These are phyloP conservation scores for Platismatia glauca DNA, from an alignment of 495 filamentous ascomycete genomes.

Conservation along the genomic window DNA sequence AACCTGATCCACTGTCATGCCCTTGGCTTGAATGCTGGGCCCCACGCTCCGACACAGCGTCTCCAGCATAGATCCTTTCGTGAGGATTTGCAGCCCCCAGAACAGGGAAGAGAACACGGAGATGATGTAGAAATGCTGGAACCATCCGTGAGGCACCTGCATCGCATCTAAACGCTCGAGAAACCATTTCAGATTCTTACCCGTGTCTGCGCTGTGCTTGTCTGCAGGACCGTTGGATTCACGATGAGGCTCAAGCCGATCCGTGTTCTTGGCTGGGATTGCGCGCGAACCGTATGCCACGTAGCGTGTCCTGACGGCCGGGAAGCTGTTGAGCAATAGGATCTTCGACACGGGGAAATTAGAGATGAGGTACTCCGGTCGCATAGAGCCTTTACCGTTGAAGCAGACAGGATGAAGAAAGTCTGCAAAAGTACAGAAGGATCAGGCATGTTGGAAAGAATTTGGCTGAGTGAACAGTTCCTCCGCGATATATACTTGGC, in stretches of 20 bases:
- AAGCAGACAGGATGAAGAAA: conserved; percentile 8
- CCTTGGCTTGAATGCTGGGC: conserved; percentile 21
- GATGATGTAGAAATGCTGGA: conserved; percentile 74
- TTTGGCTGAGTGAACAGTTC: too few species aligned
- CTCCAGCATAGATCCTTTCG: conserved; percentile 43
- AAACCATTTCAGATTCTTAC: conserved; percentile 9
- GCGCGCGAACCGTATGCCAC: conserved; percentile 51
- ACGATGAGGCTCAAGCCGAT: neutral
- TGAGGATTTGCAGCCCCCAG: conserved; percentile 63
- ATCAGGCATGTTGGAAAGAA: conserved; percentile 6
- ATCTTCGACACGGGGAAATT: conserved; percentile 33
- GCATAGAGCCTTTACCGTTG: conserved; percentile 5
- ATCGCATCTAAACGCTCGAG: conserved; percentile 47
- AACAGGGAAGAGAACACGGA: conserved; percentile 64
- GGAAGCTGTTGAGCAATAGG: conserved; percentile 42
- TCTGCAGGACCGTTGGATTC: neutral
- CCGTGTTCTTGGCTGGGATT: conserved; percentile 17
- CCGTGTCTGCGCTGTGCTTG: neutral
- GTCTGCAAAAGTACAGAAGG: neutral
- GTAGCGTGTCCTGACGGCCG: conserved; percentile 45
- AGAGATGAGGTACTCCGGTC: neutral
- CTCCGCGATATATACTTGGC: too few species aligned
- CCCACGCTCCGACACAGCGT: conserved; percentile 1
- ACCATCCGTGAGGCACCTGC: conserved; percentile 77
- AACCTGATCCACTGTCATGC: conserved; percentile 59